Evolutionary conservation across 2,329 filamentous ascomycete genomes (phyloP), one percentile per base, ranked within the genome.

Genomic region (Apiospora phragmitis): DNA sequence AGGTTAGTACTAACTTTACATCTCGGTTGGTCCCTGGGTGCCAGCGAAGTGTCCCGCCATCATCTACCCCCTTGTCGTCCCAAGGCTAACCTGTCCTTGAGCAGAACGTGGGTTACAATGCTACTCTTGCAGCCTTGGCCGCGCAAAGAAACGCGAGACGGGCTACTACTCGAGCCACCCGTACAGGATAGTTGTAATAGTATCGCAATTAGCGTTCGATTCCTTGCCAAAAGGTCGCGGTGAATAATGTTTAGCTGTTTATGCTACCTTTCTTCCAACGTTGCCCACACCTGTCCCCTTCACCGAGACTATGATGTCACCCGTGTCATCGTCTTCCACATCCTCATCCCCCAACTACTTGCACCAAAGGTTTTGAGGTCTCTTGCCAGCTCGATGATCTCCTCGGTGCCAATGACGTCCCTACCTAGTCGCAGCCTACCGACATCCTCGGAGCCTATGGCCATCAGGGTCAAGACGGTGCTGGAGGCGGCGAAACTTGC

Each of bases 371-470:
- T 91, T 79, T 90, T 92, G 75, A 98, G 82, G 80, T 99, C 96
- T 76, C 96, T 88, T 14, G 93, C 95, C 69, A 98, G 83, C 67
- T 90, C 90, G 70, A 99, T 88, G 69, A 94, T 85, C 71, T 94
- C 92, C 79, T 97, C 94, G 3, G 91, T 92, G 0, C 91, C 95
- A 65, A 98, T 82, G 0, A 98, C 90, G 65, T 95, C 93, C 76
- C 90, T 91, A 42, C 95, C 94, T 71, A 99, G 80, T 73, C 93
- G 89, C 74, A 99, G 81, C 71, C 96, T 89, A 5, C 96, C 96
- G 18, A 99, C 94, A 81, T 99, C 96, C 80, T 98, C 96, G 0
- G 93, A 94, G 0, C 96, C 96, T 96, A 99, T 98, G 43, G 95
- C 94, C 96, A 99, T 99, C 73, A 99, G 85, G 24, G 91, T 93